Percentiles rank a stretch among this genome's conserved stretches.
phyloP scores from a whole-genome alignment of 495 filamentous ascomycete genomes.

The Penicillium angulare region DNA sequence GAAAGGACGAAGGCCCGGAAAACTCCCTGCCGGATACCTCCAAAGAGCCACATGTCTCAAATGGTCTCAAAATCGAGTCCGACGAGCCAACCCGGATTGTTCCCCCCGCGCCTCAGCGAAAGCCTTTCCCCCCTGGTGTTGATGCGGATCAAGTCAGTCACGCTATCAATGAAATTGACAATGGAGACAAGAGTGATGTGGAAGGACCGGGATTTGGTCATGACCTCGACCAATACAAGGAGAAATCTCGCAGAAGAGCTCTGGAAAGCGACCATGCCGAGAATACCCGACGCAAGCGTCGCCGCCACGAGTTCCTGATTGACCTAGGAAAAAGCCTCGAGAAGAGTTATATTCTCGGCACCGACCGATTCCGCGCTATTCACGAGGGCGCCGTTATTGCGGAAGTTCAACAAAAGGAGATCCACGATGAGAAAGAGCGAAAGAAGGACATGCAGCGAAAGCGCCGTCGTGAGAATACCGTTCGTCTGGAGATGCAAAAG shows the following conservation, averaged over 20 bases:
- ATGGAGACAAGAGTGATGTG: constrained; percentile 61
- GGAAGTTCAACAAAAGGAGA: constrained; percentile 84
- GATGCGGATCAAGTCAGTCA: constrained; percentile 67
- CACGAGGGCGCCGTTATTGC: constrained; percentile 70
- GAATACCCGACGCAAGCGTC: constrained; percentile 58
- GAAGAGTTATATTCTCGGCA: constrained; percentile 51
- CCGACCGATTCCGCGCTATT: constrained; percentile 51
- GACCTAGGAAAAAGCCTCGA: constrained; percentile 53
- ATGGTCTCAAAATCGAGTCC: constrained; percentile 12
- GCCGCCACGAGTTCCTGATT: constrained; percentile 49
- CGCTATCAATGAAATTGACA: constrained; percentile 65
- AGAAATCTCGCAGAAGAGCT: constrained; percentile 58
- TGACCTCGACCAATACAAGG: constrained; percentile 52
- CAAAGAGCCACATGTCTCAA: constrained; percentile 12
- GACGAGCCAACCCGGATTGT: constrained; percentile 1
- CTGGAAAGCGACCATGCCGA: constrained; percentile 58
- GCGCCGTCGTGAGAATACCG: constrained; percentile 92
- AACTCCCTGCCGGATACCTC: constrained; percentile 14
- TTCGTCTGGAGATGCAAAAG: constrained; percentile 81
- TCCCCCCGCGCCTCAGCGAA: constrained; percentile 14
- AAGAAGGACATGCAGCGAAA: constrained; percentile 99
- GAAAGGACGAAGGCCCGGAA: constrained; percentile 25
- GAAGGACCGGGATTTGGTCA: constrained; percentile 62
- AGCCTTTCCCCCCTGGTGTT: constrained; percentile 24
- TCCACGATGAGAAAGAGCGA: constrained; percentile 94